Base-by-base conservation (phyloP, 2,329 filamentous ascomycete species). In the Beauveria sp. region DNA sequence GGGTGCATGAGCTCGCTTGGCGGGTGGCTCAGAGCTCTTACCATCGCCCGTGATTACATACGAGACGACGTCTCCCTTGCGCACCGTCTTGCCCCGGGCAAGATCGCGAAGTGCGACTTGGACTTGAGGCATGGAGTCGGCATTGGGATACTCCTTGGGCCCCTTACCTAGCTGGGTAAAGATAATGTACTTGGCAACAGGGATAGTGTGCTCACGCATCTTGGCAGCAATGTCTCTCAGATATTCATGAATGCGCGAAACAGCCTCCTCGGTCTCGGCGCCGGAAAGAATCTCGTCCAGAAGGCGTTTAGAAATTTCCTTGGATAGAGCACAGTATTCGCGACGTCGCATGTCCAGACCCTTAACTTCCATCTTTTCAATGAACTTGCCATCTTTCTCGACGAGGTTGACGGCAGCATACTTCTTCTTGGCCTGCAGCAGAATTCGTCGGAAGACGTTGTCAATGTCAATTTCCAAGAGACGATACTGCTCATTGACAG, bases 391-490 rank as follows among this genome's bases (percentile, higher is more conserved):
- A 68, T 96, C 89, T 24, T 90, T 82, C 69, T 97, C 90, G 7
- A 94, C 85, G 72, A 97, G 85, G 72, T 96, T 97, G 74, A 99
- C 90, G 46, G 94, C 94, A 9, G 94, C 94, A 74, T 99, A 99
- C 80, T 99, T 99, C 81, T 99, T 99, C 83, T 99, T 99, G 34
- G 94, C 93, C 70, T 97, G 94, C 16, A 99, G 81, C 44, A 99
- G 78, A 61, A 99, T 89, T 37, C 94, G 88, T 51, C 93, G 86
- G 81, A 99, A 99, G 63, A 97, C 84, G 69, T 97, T 97, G 75
- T 99, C 94, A 66, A 99, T 96, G 70, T 99, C 94, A 65, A 99
- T 99, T 73, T 99, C 96, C 16, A 99, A 82, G 56, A 97, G 83
- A 69, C 83, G 89, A 75, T 99, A 99, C 64, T 89, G 87, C 67